phyloP scores from a whole-genome alignment of 1,284 basidiomycete species.

The Heterobasidion irregulare region DNA sequence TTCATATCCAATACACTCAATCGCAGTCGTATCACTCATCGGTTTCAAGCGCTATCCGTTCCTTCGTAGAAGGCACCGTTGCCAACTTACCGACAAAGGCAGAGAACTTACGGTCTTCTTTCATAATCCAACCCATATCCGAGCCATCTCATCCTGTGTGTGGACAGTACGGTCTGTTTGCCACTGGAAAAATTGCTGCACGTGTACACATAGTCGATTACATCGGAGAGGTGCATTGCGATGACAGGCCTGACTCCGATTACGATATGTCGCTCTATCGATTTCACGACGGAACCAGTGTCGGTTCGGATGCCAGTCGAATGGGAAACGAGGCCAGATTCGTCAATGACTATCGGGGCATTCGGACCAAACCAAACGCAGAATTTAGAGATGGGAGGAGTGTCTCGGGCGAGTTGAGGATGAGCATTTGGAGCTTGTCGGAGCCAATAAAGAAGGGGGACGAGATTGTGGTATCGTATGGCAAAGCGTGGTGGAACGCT shows the following conservation, averaged over 20 bases:
- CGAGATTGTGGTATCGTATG: constrained; percentile 86
- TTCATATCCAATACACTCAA: constrained; percentile 6
- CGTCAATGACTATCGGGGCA: constrained; percentile 82
- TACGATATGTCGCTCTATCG: constrained; percentile 83
- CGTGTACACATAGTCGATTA: constrained; percentile 74
- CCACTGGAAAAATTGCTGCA: constrained; percentile 57
- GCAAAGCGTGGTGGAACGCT: constrained; percentile 80
- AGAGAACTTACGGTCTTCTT: background rate
- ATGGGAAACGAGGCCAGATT: constrained; percentile 85
- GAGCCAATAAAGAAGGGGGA: constrained; percentile 69
- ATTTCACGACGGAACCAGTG: constrained; percentile 37
- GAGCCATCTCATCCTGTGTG: constrained; percentile 60
- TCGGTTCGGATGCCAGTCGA: constrained; percentile 66
- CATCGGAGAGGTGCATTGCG: constrained; percentile 76
- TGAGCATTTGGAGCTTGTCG: constrained; percentile 64
- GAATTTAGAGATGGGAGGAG: constrained; percentile 58
- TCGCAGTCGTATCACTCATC: constrained; percentile 9
- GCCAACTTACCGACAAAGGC: background rate
- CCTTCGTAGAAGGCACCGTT: constrained; percentile 18
- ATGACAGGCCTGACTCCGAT: constrained; percentile 63
- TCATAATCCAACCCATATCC: constrained; percentile 35
- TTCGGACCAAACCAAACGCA: constrained; percentile 62
- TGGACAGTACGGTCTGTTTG: constrained; percentile 81
- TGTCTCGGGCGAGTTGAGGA: constrained; percentile 57
- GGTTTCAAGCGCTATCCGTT: constrained; percentile 25